These are phyloP conservation scores for Magnaporthiopsis rhizophila DNA, from an alignment of 2,329 filamentous ascomycete genomes.

Conservation along the genomic window DNA sequence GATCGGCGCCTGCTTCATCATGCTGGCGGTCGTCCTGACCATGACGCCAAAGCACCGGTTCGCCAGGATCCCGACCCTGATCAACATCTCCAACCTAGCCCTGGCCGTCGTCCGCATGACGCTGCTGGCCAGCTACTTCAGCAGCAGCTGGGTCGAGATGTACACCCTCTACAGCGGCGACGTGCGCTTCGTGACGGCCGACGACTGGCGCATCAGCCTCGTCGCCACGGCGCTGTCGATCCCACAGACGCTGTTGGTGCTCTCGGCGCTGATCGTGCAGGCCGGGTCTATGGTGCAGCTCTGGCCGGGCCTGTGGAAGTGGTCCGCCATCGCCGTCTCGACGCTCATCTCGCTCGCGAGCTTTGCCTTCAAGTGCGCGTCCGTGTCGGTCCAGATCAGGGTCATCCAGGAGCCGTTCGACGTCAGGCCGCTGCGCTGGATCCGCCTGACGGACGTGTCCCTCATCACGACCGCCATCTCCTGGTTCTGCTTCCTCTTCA, in stretches of 20 bases:
- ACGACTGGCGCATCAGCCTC: conserved; percentile 28
- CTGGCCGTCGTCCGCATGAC: conserved; percentile 52
- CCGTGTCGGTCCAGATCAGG: conserved; percentile 28
- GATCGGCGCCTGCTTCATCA: conserved; percentile 38
- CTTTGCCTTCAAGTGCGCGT: conserved; percentile 22
- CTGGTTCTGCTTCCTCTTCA: conserved; percentile 51
- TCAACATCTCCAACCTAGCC: conserved; percentile 55
- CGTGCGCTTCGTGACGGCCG: conserved; percentile 34
- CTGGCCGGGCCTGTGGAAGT: conserved; percentile 32
- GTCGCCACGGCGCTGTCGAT: conserved; percentile 33
- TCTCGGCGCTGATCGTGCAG: conserved; percentile 42
- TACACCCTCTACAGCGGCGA: conserved; percentile 54
- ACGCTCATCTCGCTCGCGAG: conserved; percentile 22
- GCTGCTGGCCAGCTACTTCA: conserved; percentile 51
- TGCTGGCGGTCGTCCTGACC: conserved; percentile 57
- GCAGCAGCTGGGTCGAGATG: conserved; percentile 50
- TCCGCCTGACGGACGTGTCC: conserved; percentile 28
- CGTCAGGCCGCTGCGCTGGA: conserved; percentile 21
- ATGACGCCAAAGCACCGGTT: conserved; percentile 62
- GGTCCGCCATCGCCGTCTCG: conserved; percentile 22
- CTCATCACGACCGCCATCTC: conserved; percentile 22
- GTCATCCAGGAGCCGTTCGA: conserved; percentile 18
- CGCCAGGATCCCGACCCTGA: conserved; percentile 52
- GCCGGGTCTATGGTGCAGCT: conserved; percentile 44
- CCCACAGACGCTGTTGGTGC: conserved; percentile 35